Conservation (phyloP, 1,284 basidiomycete genomes). For the Tetrapyrgos nigripes region DNA sequence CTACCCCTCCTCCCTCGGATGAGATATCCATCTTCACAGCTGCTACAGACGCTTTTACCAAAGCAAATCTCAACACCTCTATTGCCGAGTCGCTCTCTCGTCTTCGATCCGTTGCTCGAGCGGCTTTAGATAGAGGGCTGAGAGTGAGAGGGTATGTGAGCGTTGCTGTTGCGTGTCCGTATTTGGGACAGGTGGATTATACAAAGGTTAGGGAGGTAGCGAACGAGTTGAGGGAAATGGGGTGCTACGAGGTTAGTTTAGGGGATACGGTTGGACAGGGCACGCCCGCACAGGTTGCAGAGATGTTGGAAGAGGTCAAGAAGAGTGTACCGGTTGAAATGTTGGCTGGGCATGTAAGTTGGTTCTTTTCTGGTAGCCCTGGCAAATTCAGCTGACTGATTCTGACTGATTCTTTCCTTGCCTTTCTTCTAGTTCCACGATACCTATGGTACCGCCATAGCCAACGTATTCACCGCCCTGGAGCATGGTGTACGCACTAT, state of each 20-base stretch:
- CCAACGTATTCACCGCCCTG: conserved; percentile 75
- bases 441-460: conserved; percentile 85
- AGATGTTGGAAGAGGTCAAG: conserved; percentile 76
- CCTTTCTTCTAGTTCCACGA: conserved; percentile 80
- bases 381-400: conserved; percentile 9
- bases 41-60: conserved; percentile 87
- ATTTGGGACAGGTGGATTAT: conserved; percentile 79
- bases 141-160: conserved; percentile 90
- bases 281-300: conserved; percentile 71
- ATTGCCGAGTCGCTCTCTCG: conserved; percentile 76
- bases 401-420: conserved; percentile 6
- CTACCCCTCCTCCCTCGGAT: conserved; percentile 60
- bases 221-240: conserved; percentile 82
- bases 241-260: conserved; percentile 92
- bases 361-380: not conserved
- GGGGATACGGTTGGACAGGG: conserved; percentile 94
- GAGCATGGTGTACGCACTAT: conserved; percentile 70
- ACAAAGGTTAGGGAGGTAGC: conserved; percentile 74
- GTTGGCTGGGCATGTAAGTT: conserved; percentile 68
- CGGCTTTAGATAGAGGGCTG: conserved; percentile 68
- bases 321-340: conserved; percentile 64
- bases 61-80: conserved; percentile 86
- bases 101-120: conserved; percentile 67
- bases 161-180: conserved; percentile 87
- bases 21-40: conserved; percentile 93